Evolutionary conservation across 176 grass and related monocot species (phyloP), one percentile per base, ranked within the genome.

Genomic region (Stipa capillata): DNA sequence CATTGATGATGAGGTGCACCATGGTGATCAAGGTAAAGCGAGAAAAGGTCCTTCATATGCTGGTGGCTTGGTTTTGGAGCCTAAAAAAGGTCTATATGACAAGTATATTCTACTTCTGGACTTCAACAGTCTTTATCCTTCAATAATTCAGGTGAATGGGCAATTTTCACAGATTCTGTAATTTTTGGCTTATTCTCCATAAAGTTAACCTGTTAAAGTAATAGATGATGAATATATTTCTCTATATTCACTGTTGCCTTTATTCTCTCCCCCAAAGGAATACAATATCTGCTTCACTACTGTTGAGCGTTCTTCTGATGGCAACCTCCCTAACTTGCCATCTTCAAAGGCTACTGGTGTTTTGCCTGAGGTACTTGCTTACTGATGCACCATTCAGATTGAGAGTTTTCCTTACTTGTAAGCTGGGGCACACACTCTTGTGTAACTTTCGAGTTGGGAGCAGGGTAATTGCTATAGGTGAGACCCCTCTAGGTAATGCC

Each of bases 281-380:
- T 99, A 87, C 77, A 95, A 99, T 78, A 99, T 99, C 58, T 99
- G 96, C 77, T 99, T 99, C 75, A 99, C 92, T 58, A 99, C 96
- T 54, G 90, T 99, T 77, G 96, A 95, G 37, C 85, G 90, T 53
- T 89, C 86, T 77, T 59, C 77, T 76, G 96, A 99, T 79, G 81
- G 89, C 65, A 74, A 56, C 47, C 34, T 75, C 20, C 96, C 92
- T 82, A 95, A 61, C 86, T 83, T 99, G 72, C 96, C 92, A 82
- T 86, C 92, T 79, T 89, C 90, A 82, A 99, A 92, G 66, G 88
- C 73, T 85, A 86, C 90, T 75, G 96, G 96, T 31, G 90, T 99
- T 85, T 90, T 99, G 77, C 96, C 96, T 77, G 96, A 99, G 96
- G 96, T 99, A 93, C 73, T 47, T 84, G 42, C 20, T 40, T 74